Evolutionary conservation across 2,329 filamentous ascomycete species (phyloP).

Genomic region (Orbilia oligospora): DNA sequence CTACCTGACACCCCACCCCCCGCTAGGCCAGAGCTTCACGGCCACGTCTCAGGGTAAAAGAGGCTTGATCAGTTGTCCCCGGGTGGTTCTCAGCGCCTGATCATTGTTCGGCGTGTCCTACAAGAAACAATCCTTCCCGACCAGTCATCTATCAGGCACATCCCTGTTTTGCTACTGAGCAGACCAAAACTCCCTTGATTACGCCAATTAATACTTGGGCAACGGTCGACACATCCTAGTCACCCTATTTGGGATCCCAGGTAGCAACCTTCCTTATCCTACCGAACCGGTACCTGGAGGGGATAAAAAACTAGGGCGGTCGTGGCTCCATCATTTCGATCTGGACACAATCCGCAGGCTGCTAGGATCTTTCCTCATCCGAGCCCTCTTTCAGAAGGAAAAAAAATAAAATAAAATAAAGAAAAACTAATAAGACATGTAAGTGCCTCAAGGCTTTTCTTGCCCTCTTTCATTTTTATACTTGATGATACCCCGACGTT

Average conservation of each 20-base stretch:
- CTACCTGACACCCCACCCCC: conserved; percentile 36
- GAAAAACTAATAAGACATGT: conserved; percentile 53
- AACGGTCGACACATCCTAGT: conserved; percentile 55
- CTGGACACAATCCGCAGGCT: conserved; percentile 55
- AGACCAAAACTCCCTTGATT: conserved; percentile 60
- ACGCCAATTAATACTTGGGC: conserved; percentile 60
- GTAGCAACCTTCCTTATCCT: conserved; percentile 61
- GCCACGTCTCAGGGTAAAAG: conserved; percentile 59
- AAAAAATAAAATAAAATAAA: conserved; percentile 54
- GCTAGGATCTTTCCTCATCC: conserved; percentile 60
- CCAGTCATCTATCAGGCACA: conserved; percentile 61
- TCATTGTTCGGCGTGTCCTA: conserved; percentile 54
- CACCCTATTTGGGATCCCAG: conserved; percentile 60
- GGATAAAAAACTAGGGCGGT: conserved; percentile 58
- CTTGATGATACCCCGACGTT: conserved; percentile 54
- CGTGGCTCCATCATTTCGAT: conserved; percentile 61
- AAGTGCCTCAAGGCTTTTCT: conserved; percentile 60
- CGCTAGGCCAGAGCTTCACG: conserved; percentile 52
- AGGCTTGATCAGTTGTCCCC: conserved; percentile 57
- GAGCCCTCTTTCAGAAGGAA: conserved; percentile 55
- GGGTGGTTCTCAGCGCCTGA: conserved; percentile 50
- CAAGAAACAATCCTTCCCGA: conserved; percentile 60
- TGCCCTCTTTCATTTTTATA: conserved; percentile 61
- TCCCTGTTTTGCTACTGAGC: conserved; percentile 55
- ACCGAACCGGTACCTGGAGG: conserved; percentile 59